phyloP scores from a whole-genome alignment of 2,329 filamentous ascomycete species.

The Xylariaceae sp. region DNA sequence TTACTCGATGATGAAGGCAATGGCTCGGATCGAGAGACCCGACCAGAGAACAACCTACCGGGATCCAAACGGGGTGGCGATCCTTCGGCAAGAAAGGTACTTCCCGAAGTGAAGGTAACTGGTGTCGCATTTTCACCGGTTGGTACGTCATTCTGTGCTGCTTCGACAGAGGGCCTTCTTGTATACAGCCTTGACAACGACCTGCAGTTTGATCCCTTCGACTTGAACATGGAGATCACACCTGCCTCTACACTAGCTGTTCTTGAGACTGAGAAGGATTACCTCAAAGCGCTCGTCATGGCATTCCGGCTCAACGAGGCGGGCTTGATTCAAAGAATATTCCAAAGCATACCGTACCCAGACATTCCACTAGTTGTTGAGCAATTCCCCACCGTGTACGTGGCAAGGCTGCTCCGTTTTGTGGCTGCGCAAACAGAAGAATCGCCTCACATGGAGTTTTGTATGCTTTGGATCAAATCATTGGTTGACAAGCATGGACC shows the following conservation, averaged over 20 bases:
- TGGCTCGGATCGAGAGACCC: slow-evolving; percentile 81
- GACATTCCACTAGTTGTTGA: slow-evolving; percentile 76
- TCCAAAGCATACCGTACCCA: slow-evolving; percentile 71
- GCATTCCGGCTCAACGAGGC: slow-evolving; percentile 91
- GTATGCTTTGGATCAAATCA: slow-evolving; percentile 86
- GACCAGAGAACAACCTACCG: slow-evolving; percentile 73
- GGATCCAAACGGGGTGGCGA: slow-evolving; percentile 82
- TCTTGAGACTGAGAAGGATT: slow-evolving; percentile 67
- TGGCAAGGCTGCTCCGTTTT: slow-evolving; percentile 79
- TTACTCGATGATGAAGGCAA: slow-evolving; percentile 88
- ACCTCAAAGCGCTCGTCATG: slow-evolving; percentile 92
- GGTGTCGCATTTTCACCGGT: slow-evolving; percentile 85
- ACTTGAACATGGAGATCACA: slow-evolving; percentile 91
- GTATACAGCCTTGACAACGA: slow-evolving; percentile 87
- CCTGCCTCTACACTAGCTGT: slow-evolving; percentile 75
- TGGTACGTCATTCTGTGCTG: slow-evolving; percentile 87
- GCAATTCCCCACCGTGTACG: slow-evolving; percentile 78
- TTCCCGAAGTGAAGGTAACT: slow-evolving; percentile 79
- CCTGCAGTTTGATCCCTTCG: slow-evolving; percentile 90
- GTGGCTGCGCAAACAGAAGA: slow-evolving; percentile 85
- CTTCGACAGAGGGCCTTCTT: slow-evolving; percentile 88
- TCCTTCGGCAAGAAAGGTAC: slow-evolving; percentile 69
- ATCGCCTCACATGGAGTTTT: slow-evolving; percentile 91
- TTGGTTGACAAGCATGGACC: slow-evolving; percentile 77
- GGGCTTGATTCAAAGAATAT: slow-evolving; percentile 76